Evolutionary conservation across 805 yeast species (phyloP).

Genomic region (Cyberlindnera bimundalis): DNA sequence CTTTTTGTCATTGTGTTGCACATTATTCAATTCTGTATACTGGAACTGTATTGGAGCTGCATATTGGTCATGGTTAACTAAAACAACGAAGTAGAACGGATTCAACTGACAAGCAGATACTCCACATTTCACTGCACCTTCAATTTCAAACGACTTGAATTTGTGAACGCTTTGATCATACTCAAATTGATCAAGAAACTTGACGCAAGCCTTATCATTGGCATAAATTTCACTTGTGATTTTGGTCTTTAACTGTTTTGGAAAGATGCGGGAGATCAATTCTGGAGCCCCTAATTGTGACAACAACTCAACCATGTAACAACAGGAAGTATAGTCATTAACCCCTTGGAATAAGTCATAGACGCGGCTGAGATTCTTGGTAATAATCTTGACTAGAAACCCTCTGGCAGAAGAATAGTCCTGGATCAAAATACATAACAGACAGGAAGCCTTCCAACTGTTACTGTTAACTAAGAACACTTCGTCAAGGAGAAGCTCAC

Average conservation of each 20-base stretch:
- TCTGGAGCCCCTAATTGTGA: slow-evolving; percentile 18
- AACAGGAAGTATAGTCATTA: slow-evolving; percentile 17
- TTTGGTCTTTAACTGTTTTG: not conserved
- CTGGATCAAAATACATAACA: slow-evolving; percentile 25
- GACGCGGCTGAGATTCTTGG: not conserved
- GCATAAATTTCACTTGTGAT: slow-evolving; percentile 16
- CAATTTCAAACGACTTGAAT: slow-evolving; percentile 12
- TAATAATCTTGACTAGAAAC: not conserved
- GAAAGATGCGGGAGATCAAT: slow-evolving; percentile 3
- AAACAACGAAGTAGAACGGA: slow-evolving; percentile 8
- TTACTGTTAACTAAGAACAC: slow-evolving; percentile 8
- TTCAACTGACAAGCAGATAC: slow-evolving; percentile 18
- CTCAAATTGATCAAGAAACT: slow-evolving; percentile 12
- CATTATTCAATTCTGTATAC: slow-evolving; percentile 5
- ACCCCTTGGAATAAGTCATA: slow-evolving; percentile 8
- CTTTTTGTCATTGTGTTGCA: not conserved
- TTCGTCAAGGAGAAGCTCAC: slow-evolving; percentile 13
- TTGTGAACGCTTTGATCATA: slow-evolving; percentile 8
- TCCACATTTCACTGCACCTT: slow-evolving; percentile 3
- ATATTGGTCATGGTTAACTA: slow-evolving; percentile 18
- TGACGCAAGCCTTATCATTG: slow-evolving; percentile 18
- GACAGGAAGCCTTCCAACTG: slow-evolving; percentile 29
- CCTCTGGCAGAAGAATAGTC: slow-evolving; percentile 17
- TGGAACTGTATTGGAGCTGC: slow-evolving; percentile 24
- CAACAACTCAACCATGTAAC: slow-evolving; percentile 23